Percentiles rank a stretch among this genome's conserved stretches.
phyloP scores from a whole-genome alignment of 805 yeast genomes.

The Spathaspora hagerdaliae region DNA sequence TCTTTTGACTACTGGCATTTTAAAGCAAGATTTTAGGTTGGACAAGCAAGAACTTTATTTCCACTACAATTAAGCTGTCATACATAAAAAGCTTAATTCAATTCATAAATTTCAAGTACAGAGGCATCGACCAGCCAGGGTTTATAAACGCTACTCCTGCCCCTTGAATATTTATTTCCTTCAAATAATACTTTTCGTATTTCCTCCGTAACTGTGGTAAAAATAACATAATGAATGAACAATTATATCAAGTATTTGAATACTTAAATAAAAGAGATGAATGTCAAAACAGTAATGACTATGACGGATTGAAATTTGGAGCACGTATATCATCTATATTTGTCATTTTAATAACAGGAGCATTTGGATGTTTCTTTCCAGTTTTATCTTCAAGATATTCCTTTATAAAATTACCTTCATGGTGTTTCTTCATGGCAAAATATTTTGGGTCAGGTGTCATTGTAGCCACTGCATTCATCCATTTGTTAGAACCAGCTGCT shows the following conservation, averaged over 20 bases:
- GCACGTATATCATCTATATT: constrained; percentile 61
- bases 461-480: constrained; percentile 77
- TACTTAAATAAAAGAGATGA: constrained; percentile 32
- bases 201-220: too few species aligned
- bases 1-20: too few species aligned
- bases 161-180: too few species aligned
- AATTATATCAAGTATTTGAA: constrained; percentile 22
- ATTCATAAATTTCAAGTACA: too few species aligned
- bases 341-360: constrained; percentile 53
- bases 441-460: constrained; percentile 85
- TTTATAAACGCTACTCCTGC: too few species aligned
- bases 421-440: constrained; percentile 65
- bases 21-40: too few species aligned
- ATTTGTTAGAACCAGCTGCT: constrained; percentile 65
- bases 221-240: neutral
- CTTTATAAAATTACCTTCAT: constrained; percentile 52
- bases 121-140: too few species aligned
- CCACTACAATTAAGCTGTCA: too few species aligned
- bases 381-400: constrained; percentile 57
- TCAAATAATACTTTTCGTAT: too few species aligned
- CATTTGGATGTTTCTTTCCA: constrained; percentile 60
- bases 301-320: constrained; percentile 38
- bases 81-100: too few species aligned
- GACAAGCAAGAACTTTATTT: too few species aligned
- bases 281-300: constrained; percentile 42